Percentiles rank a stretch among this genome's conserved stretches.
phyloP scores from a whole-genome alignment of 768 basidiomycete genomes.

The Trametopsis cervina region DNA sequence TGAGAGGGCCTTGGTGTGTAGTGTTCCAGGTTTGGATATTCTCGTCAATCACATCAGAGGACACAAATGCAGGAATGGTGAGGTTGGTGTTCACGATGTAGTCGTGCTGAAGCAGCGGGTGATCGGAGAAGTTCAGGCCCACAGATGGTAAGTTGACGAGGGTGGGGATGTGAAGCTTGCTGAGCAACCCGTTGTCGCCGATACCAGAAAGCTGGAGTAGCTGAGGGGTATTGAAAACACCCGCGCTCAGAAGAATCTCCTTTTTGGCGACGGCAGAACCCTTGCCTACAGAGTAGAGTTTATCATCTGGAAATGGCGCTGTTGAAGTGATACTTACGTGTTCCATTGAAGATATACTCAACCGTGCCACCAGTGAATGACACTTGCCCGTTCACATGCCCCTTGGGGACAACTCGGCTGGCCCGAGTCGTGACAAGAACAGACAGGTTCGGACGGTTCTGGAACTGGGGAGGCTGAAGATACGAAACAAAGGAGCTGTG shows the following conservation, averaged over 20 bases:
- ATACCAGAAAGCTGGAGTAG: slow-evolving; percentile 13
- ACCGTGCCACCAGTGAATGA: not conserved
- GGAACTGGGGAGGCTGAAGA: slow-evolving; percentile 8
- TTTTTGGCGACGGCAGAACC: slow-evolving; percentile 5
- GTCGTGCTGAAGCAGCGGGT: slow-evolving; percentile 1
- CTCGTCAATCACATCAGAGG: not conserved
- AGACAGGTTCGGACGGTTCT: slow-evolving; percentile 15
- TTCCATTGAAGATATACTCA: not conserved
- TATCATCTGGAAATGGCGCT: not conserved
- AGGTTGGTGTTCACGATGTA: slow-evolving; percentile 10
- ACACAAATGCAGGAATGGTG: not conserved
- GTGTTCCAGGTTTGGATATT: not conserved
- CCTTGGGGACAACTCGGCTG: slow-evolving; percentile 1
- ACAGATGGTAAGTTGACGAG: slow-evolving; percentile 25
- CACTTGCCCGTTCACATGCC: not conserved
- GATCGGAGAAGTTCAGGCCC: slow-evolving; percentile 26
- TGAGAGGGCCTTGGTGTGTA: not conserved
- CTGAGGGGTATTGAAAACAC: slow-evolving; percentile 23
- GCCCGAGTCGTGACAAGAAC: slow-evolving; percentile 12
- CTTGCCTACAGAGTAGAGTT: not conserved
- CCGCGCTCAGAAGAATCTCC: slow-evolving; percentile 19
- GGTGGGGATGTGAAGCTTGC: slow-evolving; percentile 15
- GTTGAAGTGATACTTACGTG: not conserved
- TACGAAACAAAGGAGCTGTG: slow-evolving; percentile 15
- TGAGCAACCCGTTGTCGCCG: slow-evolving; percentile 2